Conservation (phyloP, 345 rosid genomes). For the Jatropha curcas region DNA sequence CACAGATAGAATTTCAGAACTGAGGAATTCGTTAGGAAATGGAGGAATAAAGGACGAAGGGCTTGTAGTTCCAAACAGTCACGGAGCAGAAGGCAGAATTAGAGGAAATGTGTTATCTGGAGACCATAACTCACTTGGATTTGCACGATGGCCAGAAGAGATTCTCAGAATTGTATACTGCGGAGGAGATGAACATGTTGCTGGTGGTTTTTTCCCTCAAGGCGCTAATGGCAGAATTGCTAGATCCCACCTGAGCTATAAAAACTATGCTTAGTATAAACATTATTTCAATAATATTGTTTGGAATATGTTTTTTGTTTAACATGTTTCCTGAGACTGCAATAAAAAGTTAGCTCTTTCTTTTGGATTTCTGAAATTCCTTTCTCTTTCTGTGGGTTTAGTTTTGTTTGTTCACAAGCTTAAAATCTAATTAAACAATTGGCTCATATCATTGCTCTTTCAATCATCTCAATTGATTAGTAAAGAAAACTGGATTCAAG, state of each 20-base stretch:
- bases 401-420: not conserved
- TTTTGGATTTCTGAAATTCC: not conserved
- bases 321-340: not conserved
- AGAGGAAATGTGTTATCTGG: slow-evolving; percentile 60
- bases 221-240: slow-evolving; percentile 68
- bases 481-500: too few species aligned
- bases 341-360: not conserved
- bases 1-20: slow-evolving; percentile 33
- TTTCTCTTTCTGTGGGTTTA: too few species aligned
- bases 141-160: slow-evolving; percentile 55
- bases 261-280: not conserved
- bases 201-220: slow-evolving; percentile 67
- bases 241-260: slow-evolving; percentile 29
- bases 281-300: not conserved
- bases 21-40: slow-evolving; percentile 41
- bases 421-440: too few species aligned
- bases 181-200: slow-evolving; percentile 47
- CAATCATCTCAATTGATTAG: too few species aligned
- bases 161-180: slow-evolving; percentile 66
- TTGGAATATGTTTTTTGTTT: too few species aligned
- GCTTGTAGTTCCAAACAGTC: slow-evolving; percentile 26
- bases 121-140: slow-evolving; percentile 42
- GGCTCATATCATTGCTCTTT: too few species aligned
- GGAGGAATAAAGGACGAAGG: slow-evolving; percentile 59
- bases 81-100: slow-evolving; percentile 48